Conservation (phyloP, 345 rosid genomes). For the Melaleuca quinquenervia region DNA sequence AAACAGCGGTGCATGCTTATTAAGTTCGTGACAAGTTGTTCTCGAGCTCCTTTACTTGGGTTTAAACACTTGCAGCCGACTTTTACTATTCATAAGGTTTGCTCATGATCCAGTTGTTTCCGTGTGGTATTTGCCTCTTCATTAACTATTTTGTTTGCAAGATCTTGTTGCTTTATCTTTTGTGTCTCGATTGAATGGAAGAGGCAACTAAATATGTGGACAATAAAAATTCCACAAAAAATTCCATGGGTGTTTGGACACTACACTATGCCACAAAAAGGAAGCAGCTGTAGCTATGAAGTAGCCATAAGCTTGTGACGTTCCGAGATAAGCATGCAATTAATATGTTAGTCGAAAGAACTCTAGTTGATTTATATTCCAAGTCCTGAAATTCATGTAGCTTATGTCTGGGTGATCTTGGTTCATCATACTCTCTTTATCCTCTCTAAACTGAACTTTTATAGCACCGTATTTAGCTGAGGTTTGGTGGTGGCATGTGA, state of each 20-base stretch:
- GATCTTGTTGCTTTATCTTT: not conserved
- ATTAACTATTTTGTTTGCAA: not conserved
- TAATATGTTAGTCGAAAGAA: not conserved
- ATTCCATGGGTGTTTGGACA: not conserved
- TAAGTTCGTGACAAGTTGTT: conserved; percentile 96
- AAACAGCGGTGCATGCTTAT: conserved; percentile 86
- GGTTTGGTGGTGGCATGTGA: not conserved
- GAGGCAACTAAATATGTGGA: not conserved
- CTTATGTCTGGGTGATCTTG: not conserved
- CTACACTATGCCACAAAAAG: not conserved
- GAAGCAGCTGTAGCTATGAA: not conserved
- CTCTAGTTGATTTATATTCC: not conserved
- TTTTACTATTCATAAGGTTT: conserved; percentile 86
- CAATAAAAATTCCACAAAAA: not conserved
- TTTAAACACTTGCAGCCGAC: conserved; percentile 92
- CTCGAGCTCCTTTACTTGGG: conserved; percentile 89
- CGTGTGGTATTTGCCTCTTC: not conserved
- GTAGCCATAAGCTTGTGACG: not conserved
- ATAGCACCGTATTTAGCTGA: not conserved
- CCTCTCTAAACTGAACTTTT: not conserved
- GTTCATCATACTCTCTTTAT: not conserved
- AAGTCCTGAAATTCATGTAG: not conserved
- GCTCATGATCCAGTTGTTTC: conserved; percentile 1
- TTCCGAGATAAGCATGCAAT: not conserved
- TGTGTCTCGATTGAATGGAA: not conserved